A percentile compares a stretch with the other conserved stretches of the same genome.
phyloP scores from a whole-genome alignment of 345 rosid species.

The Moricandia arvensis region DNA sequence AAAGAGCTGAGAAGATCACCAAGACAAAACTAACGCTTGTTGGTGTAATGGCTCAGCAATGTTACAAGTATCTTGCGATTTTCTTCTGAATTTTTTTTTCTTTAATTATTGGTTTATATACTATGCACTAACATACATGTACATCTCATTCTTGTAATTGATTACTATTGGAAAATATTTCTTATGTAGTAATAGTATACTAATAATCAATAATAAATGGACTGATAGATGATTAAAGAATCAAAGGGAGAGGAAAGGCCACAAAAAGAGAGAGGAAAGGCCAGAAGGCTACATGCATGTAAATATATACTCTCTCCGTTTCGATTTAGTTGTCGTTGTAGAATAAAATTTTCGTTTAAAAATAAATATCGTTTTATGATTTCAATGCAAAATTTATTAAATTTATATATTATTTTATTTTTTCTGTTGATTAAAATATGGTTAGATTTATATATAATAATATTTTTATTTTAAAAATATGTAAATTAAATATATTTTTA shows the following conservation, averaged over 20 bases:
- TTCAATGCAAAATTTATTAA: too few relatives aligned
- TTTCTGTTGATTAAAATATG: too few relatives aligned
- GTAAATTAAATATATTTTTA: too few relatives aligned
- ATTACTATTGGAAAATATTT: neutral
- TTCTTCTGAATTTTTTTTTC: constrained; percentile 18
- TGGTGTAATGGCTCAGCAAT: constrained; percentile 31
- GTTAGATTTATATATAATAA: neutral
- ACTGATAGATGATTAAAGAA: neutral
- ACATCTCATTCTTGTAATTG: constrained; percentile 7
- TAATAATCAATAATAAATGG: neutral
- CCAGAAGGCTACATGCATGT: neutral
- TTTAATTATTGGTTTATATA: neutral
- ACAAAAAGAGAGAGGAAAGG: neutral
- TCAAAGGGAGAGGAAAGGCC: neutral
- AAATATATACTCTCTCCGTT: too few relatives aligned
- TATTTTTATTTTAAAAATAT: too few relatives aligned
- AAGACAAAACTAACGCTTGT: constrained; percentile 29
- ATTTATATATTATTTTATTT: too few relatives aligned
- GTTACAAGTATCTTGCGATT: constrained; percentile 29
- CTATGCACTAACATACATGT: neutral
- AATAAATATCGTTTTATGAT: too few relatives aligned
- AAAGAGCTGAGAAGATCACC: constrained; percentile 30
- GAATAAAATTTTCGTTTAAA: too few relatives aligned
- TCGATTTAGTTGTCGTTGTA: too few relatives aligned
- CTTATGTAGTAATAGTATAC: neutral